A percentile compares a stretch with the other conserved stretches of the same genome.
Evolutionary conservation across 306 rosid species (phyloP).

Genomic region (Malus domestica): ASM211411v1 NC_041796.1:3237001-3237500

Average conservation of each 20-base stretch:
- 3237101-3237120: constrained; percentile 23
- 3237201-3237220: neutral
- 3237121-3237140: constrained; percentile 53
- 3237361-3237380: too few species aligned
- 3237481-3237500: neutral
- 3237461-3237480: neutral
- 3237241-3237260: neutral
- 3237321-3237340: too few species aligned
- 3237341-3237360: too few species aligned
- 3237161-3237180: constrained; percentile 58
- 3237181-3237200: constrained; percentile 86
- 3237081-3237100: constrained; percentile 5
- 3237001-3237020: constrained; percentile 84
- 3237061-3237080: neutral
- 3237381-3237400: too few species aligned
- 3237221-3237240: neutral
- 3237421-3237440: too few species aligned
- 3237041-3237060: constrained; percentile 7
- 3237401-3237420: too few species aligned
- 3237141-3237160: constrained; percentile 42
- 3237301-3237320: neutral
- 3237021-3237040: constrained; percentile 87
- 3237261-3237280: neutral
- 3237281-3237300: neutral
- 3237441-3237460: neutral